Evolutionary conservation across 75 land plant species (phyloP), one percentile per base, ranked within the genome.

Genomic region (Pseudotsuga menziesii): DNA sequence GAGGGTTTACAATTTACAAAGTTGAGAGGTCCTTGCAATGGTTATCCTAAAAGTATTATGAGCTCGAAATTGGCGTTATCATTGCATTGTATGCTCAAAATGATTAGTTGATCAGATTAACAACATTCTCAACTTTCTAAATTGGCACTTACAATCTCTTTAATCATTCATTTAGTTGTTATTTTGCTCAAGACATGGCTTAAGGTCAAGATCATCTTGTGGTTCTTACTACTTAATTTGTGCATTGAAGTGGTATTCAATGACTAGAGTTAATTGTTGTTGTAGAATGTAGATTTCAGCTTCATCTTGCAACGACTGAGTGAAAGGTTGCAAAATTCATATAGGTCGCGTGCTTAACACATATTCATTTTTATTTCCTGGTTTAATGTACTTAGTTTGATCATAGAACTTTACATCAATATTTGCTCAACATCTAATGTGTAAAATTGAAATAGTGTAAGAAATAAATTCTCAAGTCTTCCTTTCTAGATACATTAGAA

Each of bases 1-100:
- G 72, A 69, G 72, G 72, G 72, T 69, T 69, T 69, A 52, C 22
- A 69, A 48, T 4, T 36, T 19, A 69, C 48, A 16, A n/a, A 69
- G 72, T 4, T 9, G 54, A 48, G 54, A 48, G 54, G 54, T 48
- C 8, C 35, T 44, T 13, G 48, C 9, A 69, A 69, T 19, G 72
- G 52, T 22, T 52, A 69, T 41, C 52, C 48, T 3, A 48, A 19
- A 35, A 69, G 72, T n/a, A 36, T 69, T 41, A 20, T 9, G 54
- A 20, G 22, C 22, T 41, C 41, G 0, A n/a, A 41, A n/a, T 41
- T 23, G 52, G 20, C 48, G 0, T 4, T 11, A 11, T 20, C 3
- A 9, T 69, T 0, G 36, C n/a, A 4, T 8, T 3, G 7, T 20
- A 69, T 69, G 4, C 5, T 32, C 2, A n/a, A 36, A 20, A 36